Percentiles rank a stretch among this genome's conserved stretches.
These are phyloP conservation scores for Plasmopara viticola DNA, from an alignment of 352 stramenopile genomes.

Conservation along the genomic window DNA sequence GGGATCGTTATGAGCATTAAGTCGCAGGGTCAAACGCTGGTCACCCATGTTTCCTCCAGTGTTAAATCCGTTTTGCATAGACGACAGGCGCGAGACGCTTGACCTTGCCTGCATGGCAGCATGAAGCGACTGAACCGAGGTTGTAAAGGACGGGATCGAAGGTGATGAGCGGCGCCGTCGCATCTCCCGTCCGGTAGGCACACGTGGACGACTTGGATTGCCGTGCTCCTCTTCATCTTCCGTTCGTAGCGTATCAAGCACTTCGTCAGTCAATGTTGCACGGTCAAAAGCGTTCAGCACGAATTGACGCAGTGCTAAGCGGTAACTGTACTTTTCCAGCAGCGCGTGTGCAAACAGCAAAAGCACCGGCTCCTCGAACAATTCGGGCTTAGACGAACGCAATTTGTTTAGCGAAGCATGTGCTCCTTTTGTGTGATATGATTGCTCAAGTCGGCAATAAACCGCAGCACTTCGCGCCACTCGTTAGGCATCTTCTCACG, in stretches of 20 bases:
- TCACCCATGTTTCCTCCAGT: slow-evolving; percentile 27
- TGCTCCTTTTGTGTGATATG: slow-evolving; percentile 88
- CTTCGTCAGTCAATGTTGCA: slow-evolving; percentile 61
- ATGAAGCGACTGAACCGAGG: slow-evolving; percentile 78
- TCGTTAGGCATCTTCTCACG: slow-evolving; percentile 60
- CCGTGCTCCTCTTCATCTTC: slow-evolving; percentile 37
- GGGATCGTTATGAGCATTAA: slow-evolving; percentile 52
- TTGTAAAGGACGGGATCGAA: slow-evolving; percentile 84
- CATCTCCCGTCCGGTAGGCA: slow-evolving; percentile 43
- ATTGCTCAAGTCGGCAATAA: slow-evolving; percentile 81
- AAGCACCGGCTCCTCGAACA: slow-evolving; percentile 83
- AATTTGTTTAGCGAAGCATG: slow-evolving; percentile 82
- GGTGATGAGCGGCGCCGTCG: slow-evolving; percentile 69
- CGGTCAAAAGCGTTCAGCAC: slow-evolving; percentile 82
- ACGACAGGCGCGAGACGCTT: slow-evolving; percentile 46
- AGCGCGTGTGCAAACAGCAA: slow-evolving; percentile 78
- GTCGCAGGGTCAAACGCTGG: slow-evolving; percentile 45
- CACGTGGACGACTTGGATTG: slow-evolving; percentile 40
- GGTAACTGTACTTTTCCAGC: slow-evolving; percentile 82
- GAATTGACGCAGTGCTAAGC: slow-evolving; percentile 78
- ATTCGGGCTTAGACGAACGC: slow-evolving; percentile 47
- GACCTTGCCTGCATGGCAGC: slow-evolving; percentile 64
- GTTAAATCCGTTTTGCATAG: slow-evolving; percentile 31
- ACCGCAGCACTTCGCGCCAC: slow-evolving; percentile 71
- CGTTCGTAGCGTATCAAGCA: slow-evolving; percentile 57